Conservation (phyloP, 176 grass and related monocot genomes). For the Cymbopogon citratus region DNA sequence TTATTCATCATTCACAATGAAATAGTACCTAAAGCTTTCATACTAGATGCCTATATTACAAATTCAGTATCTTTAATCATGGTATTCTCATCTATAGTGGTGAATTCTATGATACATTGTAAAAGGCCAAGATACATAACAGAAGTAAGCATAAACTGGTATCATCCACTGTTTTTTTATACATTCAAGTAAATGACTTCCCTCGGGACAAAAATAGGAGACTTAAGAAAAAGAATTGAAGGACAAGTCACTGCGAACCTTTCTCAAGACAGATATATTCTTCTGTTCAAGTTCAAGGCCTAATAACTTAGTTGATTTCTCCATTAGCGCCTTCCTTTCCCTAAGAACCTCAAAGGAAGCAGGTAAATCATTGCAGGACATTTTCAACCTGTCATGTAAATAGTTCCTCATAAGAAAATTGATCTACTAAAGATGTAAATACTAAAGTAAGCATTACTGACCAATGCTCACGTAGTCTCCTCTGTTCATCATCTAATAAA, state of each 20-base stretch:
- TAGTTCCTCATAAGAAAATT: conserved; percentile 7
- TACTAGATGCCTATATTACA: conserved; percentile 22
- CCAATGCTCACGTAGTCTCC: conserved; percentile 40
- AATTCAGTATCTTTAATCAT: conserved; percentile 21
- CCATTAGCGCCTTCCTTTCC: conserved; percentile 22
- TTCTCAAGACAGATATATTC: conserved; percentile 26
- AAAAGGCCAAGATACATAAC: conserved; percentile 24
- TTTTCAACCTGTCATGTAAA: conserved; percentile 37
- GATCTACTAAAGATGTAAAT: not conserved
- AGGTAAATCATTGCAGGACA: conserved; percentile 42
- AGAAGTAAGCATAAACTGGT: not conserved
- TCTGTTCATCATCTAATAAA: conserved; percentile 43
- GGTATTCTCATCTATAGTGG: conserved; percentile 11
- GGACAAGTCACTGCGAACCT: conserved; percentile 38
- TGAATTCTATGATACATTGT: conserved; percentile 21
- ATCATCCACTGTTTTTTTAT: conserved; percentile 1
- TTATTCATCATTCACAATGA: conserved; percentile 13
- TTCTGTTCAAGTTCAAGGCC: conserved; percentile 36
- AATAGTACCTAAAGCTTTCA: conserved; percentile 10
- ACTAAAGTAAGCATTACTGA: conserved; percentile 13
- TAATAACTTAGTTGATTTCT: conserved; percentile 27
- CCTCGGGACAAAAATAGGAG: not conserved
- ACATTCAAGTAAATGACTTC: not conserved
- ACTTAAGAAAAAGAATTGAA: conserved; percentile 12
- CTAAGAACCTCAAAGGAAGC: conserved; percentile 21